Percentiles rank a stretch among this genome's conserved stretches.
phyloP scores from a whole-genome alignment of 2,329 filamentous ascomycete species.

The Aspergillus fischeri region DNA sequence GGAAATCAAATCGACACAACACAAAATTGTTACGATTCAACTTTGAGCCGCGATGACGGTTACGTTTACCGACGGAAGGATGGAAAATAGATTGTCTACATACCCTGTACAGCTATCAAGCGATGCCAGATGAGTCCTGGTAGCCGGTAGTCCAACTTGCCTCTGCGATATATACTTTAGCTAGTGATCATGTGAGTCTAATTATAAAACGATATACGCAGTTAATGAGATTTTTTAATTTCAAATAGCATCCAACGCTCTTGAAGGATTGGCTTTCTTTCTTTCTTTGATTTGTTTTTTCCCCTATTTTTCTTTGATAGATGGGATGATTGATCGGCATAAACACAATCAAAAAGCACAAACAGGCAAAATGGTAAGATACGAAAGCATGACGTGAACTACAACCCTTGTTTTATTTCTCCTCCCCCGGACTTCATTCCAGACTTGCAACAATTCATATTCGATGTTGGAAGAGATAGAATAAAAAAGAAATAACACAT shows the following conservation, averaged over 20 bases:
- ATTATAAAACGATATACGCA: not conserved
- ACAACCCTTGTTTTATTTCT: not conserved
- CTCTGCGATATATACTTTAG: not conserved
- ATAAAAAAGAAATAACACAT: constrained; percentile 2
- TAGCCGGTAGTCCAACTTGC: not conserved
- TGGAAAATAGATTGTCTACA: not conserved
- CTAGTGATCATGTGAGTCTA: not conserved
- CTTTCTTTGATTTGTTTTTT: not conserved
- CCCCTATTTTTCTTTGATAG: not conserved
- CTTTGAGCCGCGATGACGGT: not conserved
- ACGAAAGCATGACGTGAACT: not conserved
- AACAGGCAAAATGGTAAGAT: not conserved
- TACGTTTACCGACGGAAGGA: not conserved
- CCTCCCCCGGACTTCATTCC: too few species aligned
- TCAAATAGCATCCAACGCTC: not conserved
- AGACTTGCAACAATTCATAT: not conserved
- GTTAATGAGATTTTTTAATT: not conserved
- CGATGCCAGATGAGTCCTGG: not conserved
- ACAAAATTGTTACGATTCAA: not conserved
- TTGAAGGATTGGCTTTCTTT: too few species aligned
- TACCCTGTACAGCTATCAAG: not conserved
- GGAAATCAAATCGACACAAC: not conserved
- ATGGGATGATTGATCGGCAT: not conserved
- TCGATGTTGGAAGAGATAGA: constrained; percentile 1
- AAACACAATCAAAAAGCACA: not conserved